Evolutionary conservation across 2,329 filamentous ascomycete genomes (phyloP).

Genomic region (Venturia aucupariae): DNA sequence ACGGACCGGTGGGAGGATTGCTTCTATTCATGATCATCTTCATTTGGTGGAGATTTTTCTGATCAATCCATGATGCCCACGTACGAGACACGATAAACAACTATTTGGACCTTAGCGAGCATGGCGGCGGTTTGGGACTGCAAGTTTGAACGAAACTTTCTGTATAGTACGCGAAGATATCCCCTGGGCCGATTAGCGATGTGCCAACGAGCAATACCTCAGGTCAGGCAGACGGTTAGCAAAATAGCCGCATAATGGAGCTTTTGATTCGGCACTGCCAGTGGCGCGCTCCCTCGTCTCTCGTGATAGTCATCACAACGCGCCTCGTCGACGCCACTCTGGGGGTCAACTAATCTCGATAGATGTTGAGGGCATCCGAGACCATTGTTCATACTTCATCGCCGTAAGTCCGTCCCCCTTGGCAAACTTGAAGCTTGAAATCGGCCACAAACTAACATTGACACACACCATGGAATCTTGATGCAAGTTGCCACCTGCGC

Average conservation of each 20-base stretch:
- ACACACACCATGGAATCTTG: neutral
- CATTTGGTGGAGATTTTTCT: conserved; percentile 91
- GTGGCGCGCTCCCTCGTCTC: neutral
- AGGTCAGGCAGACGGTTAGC: neutral
- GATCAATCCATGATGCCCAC: conserved; percentile 7
- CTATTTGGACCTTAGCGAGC: neutral
- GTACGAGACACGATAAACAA: neutral
- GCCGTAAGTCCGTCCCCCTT: neutral
- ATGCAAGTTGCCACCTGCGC: neutral
- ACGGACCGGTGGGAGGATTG: conserved; percentile 78
- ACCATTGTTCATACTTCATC: neutral
- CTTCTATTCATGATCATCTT: conserved; percentile 77
- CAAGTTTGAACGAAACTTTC: neutral
- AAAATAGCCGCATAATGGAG: neutral
- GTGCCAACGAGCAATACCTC: neutral
- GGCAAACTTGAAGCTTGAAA: neutral
- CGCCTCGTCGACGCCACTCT: neutral
- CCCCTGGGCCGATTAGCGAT: neutral
- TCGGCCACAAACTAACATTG: neutral
- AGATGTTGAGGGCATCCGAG: neutral
- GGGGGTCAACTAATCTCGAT: neutral
- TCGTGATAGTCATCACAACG: neutral
- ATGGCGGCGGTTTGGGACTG: neutral
- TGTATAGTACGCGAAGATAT: conserved; percentile 8
- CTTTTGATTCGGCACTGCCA: neutral